phyloP scores from a whole-genome alignment of 495 filamentous ascomycete species.

The Tuber umbilicatum region DNA sequence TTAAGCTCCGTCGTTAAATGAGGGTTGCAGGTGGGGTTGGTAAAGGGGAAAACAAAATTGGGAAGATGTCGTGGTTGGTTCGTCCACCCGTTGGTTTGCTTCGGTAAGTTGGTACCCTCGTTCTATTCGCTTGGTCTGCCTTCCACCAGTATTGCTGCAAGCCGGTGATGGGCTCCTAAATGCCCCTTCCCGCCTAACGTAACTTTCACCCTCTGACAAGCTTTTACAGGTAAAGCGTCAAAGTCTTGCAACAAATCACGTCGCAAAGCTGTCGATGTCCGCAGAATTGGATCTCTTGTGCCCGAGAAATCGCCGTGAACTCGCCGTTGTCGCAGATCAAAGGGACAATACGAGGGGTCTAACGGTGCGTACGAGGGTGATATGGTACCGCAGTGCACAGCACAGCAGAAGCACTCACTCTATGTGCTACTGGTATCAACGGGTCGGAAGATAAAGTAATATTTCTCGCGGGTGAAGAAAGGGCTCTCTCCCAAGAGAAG shows the following conservation, averaged over 20 bases:
- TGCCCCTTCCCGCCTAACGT: slow-evolving; percentile 25
- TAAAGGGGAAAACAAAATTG: slow-evolving; percentile 7
- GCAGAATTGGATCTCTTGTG: slow-evolving; percentile 14
- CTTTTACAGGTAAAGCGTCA: slow-evolving; percentile 6
- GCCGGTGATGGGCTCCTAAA: slow-evolving; percentile 14
- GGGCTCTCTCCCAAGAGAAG: not conserved
- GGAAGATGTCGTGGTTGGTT: slow-evolving; percentile 19
- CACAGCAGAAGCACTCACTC: not conserved
- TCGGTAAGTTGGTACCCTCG: not conserved
- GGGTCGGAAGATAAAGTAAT: not conserved
- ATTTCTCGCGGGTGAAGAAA: not conserved
- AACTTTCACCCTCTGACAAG: not conserved
- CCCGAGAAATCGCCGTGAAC: slow-evolving; percentile 9
- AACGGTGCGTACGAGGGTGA: not conserved
- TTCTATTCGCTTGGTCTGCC: slow-evolving; percentile 8
- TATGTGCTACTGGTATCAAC: not conserved
- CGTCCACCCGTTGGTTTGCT: slow-evolving; percentile 13
- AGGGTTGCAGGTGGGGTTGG: slow-evolving; percentile 5
- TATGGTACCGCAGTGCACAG: not conserved
- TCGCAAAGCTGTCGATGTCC: slow-evolving; percentile 24
- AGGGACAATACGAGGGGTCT: not conserved
- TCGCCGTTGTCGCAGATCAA: not conserved
- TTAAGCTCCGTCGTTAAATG: not conserved
- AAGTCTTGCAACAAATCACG: slow-evolving; percentile 27
- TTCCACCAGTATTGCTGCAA: not conserved